Evolutionary conservation across 2,329 filamentous ascomycete species (phyloP), one percentile per base, ranked within the genome.

Genomic region (Fusarium sambucinum): DNA sequence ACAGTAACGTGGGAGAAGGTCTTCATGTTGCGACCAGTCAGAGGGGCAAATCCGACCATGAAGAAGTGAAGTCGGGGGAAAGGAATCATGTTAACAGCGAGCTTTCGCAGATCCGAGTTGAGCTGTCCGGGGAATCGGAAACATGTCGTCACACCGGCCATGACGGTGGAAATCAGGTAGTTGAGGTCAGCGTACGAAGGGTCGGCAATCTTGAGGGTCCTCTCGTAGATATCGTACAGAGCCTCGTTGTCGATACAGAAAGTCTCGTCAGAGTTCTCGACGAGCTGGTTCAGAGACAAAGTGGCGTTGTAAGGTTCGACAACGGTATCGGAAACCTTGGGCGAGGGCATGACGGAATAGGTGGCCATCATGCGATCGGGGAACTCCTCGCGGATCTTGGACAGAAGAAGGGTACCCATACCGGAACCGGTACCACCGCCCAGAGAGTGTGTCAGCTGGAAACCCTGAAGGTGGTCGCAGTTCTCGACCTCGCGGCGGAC

Each of bases 181-280:
- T 99, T 99, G 77, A 99, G 87, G 85, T 99, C 96, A 81, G 95
- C 95, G 84, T 99, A 98, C 35, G 94, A 97, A 78, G 96, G 96
- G 87, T 97, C 94, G 80, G 91, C 91, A 80, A 99, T 93, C 93
- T 99, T 99, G 74, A 99, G 90, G 69, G 96, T 98, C 81, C 95
- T 92, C 92, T 97, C 97, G 92, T 96, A 99, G 79, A 99, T 99
- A 80, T 99, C 96, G 89, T 98, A 98, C 76, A 99, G 90, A 83
- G 96, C 96, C 90, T 99, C 95, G 88, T 99, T 99, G 84, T 99
- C 96, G 83, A 99, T 99, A 87, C 96, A 99, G 90, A 97, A 99
- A 81, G 96, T 99, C 92, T 96, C 94, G 81, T 99, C 96, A 35
- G 96, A 98, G 90, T 99, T 97, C 89, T 99, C 96, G 75, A 99